These are phyloP conservation scores for Solanum chacoense DNA, from an alignment of 305 asterid genomes.

Conservation along the genomic window DNA sequence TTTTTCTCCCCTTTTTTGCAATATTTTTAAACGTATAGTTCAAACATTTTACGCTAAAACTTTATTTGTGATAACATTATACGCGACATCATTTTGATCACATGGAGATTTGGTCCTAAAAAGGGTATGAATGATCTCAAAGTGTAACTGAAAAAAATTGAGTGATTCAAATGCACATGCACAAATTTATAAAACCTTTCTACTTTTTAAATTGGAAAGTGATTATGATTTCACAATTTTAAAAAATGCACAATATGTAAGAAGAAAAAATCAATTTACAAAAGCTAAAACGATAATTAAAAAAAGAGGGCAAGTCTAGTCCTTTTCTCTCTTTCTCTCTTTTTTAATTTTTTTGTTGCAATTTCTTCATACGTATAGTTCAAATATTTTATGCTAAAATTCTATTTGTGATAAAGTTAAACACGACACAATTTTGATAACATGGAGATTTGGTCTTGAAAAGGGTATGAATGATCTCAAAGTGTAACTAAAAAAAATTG, in stretches of 20 bases:
- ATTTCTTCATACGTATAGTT: background rate
- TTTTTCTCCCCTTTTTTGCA: background rate
- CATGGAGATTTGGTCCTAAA: background rate
- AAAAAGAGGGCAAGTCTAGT: background rate
- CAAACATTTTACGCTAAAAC: background rate
- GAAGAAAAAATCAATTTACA: background rate
- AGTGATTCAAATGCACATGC: background rate
- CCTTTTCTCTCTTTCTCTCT: background rate
- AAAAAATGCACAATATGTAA: background rate
- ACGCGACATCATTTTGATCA: background rate
- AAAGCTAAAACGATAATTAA: background rate
- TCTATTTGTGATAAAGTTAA: background rate
- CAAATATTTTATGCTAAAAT: background rate
- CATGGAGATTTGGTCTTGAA: background rate
- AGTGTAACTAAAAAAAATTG: background rate
- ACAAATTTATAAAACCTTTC: background rate
- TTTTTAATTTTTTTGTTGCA: background rate
- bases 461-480: background rate
- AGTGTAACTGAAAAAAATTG: background rate
- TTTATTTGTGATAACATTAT: background rate
- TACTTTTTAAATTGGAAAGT: background rate
- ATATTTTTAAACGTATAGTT: background rate
- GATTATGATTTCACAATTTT: background rate
- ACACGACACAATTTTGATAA: background rate
- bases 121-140: background rate